Percentiles rank a stretch among this genome's conserved stretches.
These are phyloP conservation scores for Macrophomina phaseolina DNA, from an alignment of 2,329 filamentous ascomycete species.

Conservation along the genomic window DNA sequence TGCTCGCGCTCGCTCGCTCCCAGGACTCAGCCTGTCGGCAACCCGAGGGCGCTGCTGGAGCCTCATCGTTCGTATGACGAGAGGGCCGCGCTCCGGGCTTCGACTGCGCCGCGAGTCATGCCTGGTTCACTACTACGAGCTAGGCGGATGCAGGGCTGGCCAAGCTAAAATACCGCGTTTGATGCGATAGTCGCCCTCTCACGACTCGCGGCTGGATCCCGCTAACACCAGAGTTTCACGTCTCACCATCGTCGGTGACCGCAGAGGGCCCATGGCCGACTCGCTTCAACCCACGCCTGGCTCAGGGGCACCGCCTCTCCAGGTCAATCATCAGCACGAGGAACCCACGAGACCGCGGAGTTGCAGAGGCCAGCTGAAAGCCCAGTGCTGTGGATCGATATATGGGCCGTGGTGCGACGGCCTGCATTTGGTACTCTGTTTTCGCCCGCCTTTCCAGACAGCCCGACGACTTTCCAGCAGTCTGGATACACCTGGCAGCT, in stretches of 20 bases:
- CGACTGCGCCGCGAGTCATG: conserved; percentile 13
- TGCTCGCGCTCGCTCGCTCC: neutral
- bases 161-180: conserved; percentile 23
- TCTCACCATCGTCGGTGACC: conserved; percentile 21
- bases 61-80: conserved; percentile 1
- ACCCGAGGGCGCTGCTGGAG: neutral
- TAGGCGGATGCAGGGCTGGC: conserved; percentile 18
- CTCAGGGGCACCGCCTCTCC: conserved; percentile 20
- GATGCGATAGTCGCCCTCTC: conserved; percentile 19
- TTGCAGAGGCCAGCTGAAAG: conserved; percentile 14
- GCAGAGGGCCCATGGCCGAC: neutral
- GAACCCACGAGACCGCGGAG: conserved; percentile 22
- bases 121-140: conserved; percentile 6
- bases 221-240: conserved; percentile 19
- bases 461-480: conserved; percentile 14
- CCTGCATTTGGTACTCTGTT: conserved; percentile 1
- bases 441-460: neutral
- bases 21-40: neutral
- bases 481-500: conserved; percentile 10
- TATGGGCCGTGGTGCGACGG: conserved; percentile 20
- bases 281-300: conserved; percentile 16
- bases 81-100: neutral
- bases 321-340: conserved; percentile 14
- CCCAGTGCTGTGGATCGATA: conserved; percentile 21
- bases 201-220: conserved; percentile 17